Conservation (phyloP, 2,329 filamentous ascomycete species). For the Aureobasidium leucospermi region DNA sequence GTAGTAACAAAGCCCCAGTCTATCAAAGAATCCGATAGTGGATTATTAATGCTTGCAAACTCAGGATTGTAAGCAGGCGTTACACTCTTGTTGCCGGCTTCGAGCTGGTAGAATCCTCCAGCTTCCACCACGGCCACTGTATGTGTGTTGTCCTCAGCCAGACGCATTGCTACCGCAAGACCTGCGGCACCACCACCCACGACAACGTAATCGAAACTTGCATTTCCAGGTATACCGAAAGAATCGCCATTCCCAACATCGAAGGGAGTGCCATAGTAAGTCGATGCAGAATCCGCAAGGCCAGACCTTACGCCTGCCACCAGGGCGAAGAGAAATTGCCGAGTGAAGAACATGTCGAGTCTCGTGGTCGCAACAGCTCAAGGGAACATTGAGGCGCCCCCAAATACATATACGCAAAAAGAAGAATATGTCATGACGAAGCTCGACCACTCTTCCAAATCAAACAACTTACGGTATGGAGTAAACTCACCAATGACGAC, state of each 20-base stretch:
- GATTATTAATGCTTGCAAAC: background rate
- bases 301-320: background rate
- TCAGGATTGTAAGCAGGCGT: background rate
- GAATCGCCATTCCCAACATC: background rate
- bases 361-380: too few species aligned
- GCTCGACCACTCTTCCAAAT: too few species aligned
- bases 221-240: slow-evolving; percentile 4
- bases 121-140: slow-evolving; percentile 23
- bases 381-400: too few species aligned
- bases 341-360: too few species aligned
- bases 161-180: slow-evolving; percentile 18
- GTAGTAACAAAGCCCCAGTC: slow-evolving; percentile 25
- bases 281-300: background rate
- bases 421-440: too few species aligned
- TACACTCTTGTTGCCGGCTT: slow-evolving; percentile 17
- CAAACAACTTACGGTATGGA: too few species aligned
- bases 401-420: too few species aligned
- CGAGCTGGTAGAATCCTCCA: slow-evolving; percentile 20
- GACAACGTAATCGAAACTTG: slow-evolving; percentile 21
- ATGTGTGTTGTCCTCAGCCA: slow-evolving; percentile 15
- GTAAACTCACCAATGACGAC: too few species aligned
- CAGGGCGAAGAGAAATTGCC: too few species aligned
- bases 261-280: background rate
- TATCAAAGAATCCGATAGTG: slow-evolving; percentile 20
- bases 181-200: slow-evolving; percentile 20